Conservation (phyloP, 257 asterid genomes). For the Solanum chiquidenum region DNA sequence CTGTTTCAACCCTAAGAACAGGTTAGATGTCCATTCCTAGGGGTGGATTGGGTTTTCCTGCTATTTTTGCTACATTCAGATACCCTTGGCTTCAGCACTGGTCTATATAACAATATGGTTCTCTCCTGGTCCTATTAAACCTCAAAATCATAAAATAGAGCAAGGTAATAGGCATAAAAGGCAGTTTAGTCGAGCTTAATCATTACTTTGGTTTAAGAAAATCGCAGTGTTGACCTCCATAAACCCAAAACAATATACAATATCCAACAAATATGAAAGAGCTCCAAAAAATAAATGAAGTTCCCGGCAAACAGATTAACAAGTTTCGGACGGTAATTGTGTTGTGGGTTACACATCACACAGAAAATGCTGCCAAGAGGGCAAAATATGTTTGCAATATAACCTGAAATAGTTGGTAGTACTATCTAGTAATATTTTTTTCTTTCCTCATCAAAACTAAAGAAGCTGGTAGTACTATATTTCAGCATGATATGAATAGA, state of each 20-base stretch:
- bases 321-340: neutral
- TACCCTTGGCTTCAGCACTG: neutral
- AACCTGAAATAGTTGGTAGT: neutral
- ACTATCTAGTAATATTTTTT: neutral
- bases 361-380: neutral
- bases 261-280: neutral
- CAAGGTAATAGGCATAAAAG: neutral
- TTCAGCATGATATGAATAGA: neutral
- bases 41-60: neutral
- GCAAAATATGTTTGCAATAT: neutral
- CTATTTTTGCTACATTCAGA: neutral
- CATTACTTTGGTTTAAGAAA: neutral
- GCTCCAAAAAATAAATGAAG: neutral
- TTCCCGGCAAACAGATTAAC: neutral
- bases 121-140: neutral
- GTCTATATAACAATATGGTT: neutral
- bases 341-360: neutral
- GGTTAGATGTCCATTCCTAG: neutral
- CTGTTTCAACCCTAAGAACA: neutral
- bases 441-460: neutral
- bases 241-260: neutral
- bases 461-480: neutral
- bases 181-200: neutral
- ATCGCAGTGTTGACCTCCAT: neutral
- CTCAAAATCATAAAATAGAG: neutral